These are phyloP conservation scores for Hemileccinum impolitum DNA, from an alignment of 768 basidiomycete genomes.

Conservation along the genomic window DNA sequence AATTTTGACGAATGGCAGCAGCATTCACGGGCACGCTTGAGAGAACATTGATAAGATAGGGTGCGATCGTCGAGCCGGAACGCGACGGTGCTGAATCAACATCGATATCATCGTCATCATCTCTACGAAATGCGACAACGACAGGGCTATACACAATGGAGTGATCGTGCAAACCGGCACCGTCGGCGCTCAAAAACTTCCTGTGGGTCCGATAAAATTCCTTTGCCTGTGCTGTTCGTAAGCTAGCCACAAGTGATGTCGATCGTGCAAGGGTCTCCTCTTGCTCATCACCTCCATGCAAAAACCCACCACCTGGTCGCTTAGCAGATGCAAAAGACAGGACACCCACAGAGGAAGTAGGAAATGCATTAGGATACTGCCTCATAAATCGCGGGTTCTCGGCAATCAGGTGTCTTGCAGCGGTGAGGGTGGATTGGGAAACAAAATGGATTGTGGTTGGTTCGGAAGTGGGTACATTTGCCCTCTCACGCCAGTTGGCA, in stretches of 20 bases:
- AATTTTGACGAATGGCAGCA: constrained; percentile 38
- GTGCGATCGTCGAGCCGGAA: constrained; percentile 32
- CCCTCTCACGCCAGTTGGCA: constrained; percentile 34
- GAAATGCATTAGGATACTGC: constrained; percentile 14
- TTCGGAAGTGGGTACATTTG: neutral
- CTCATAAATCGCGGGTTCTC: constrained; percentile 11
- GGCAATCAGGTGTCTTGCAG: constrained; percentile 27
- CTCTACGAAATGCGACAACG: constrained; percentile 41
- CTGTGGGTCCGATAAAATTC: constrained; percentile 42
- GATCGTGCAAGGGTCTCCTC: constrained; percentile 42
- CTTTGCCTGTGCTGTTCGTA: constrained; percentile 31
- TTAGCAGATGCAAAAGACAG: constrained; percentile 43
- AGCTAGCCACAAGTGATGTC: constrained; percentile 39
- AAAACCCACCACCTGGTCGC: constrained; percentile 42
- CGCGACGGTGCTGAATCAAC: constrained; percentile 1
- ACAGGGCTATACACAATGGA: constrained; percentile 46
- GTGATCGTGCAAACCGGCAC: constrained; percentile 43
- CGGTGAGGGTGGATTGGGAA: constrained; percentile 30
- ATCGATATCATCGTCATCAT: constrained; percentile 28
- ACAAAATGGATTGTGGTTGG: constrained; percentile 30
- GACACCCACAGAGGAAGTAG: constrained; percentile 35
- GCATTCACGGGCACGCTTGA: constrained; percentile 45
- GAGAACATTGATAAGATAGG: constrained; percentile 38
- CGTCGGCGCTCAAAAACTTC: constrained; percentile 32
- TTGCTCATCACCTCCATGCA: constrained; percentile 45